Conservation (phyloP, 225 moss, liverwort and hornwort species). For the Polytrichum commune region DNA sequence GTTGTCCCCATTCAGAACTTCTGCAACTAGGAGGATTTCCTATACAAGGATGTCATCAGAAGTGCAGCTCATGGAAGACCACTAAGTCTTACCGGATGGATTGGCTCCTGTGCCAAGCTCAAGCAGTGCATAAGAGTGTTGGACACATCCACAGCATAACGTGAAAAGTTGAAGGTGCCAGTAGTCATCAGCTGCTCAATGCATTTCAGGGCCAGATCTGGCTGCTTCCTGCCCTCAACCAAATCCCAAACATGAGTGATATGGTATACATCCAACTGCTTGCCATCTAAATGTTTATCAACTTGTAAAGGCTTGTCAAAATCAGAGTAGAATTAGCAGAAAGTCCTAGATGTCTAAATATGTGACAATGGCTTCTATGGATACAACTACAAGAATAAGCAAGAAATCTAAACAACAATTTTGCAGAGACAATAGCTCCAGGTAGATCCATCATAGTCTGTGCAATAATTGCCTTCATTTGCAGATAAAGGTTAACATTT, state of each 20-base stretch:
- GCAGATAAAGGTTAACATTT: too few relatives aligned
- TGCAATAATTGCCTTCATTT: too few relatives aligned
- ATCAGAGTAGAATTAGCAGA: too few relatives aligned
- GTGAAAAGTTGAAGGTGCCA: slow-evolving; percentile 69
- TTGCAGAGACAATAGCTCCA: too few relatives aligned
- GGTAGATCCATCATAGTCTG: too few relatives aligned
- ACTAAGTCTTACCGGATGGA: slow-evolving; percentile 70
- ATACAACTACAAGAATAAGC: too few relatives aligned
- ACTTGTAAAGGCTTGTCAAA: too few relatives aligned
- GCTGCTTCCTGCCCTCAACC: slow-evolving; percentile 61
- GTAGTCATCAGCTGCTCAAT: slow-evolving; percentile 79
- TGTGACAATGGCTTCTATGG: too few relatives aligned
- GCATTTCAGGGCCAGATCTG: slow-evolving; percentile 74
- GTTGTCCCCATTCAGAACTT: neutral
- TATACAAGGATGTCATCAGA: neutral
- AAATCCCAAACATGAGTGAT: neutral
- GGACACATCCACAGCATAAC: slow-evolving; percentile 85
- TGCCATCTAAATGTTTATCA: too few relatives aligned
- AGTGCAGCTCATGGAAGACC: slow-evolving; percentile 16
- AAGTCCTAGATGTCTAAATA: too few relatives aligned
- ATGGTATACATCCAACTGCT: neutral
- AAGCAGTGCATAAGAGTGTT: slow-evolving; percentile 84
- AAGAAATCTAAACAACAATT: neutral
- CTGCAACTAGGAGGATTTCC: neutral
- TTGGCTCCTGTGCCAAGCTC: slow-evolving; percentile 77